Evolutionary conservation across 768 basidiomycete species (phyloP), one percentile per base, ranked within the genome.

Genomic region (Infundibulicybe gibba): DNA sequence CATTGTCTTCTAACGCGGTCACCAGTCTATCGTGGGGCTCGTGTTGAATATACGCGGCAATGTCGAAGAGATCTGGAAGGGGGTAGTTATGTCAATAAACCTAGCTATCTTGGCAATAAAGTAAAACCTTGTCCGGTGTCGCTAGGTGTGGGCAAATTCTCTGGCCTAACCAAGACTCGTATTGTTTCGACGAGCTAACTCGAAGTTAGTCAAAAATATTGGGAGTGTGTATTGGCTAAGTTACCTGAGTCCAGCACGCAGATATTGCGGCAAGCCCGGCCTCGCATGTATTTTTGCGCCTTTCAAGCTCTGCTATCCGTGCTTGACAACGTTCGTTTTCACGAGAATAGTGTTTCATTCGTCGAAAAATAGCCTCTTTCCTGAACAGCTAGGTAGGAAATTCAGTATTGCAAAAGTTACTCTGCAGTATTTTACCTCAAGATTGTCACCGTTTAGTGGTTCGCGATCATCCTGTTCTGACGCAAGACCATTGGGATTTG

Each of bases 321-420:
- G 67, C 61, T 58, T 79, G 74, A 50, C 77, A 78, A 38, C 86
- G 78, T 52, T 85, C 80, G 63, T 83, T 71, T 69, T 90, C 83
- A 50, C 87, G 78, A 46, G 82, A 80, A 63, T 92, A 91, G 57
- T 90, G 80, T 57, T 74, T 82, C 89, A 93, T 91, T 49, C 87
- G 74, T 34, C 90, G 77, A 64, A 81, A 92, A 42, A 93, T 83
- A 37, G 90, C 90, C 56, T 90, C 88, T 64, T 93, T 92, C 51
- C 87, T 80, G 63, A 90, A 92, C n/a, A 77, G 70, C 90, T 92
- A 53, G 39, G 46, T 31, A 55, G 45, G 44, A 8, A 46, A n/a
- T 49, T 25, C 47, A 50, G 50, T 43, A 41, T 55, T 53, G 51
- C 21, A 40, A 16, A 10, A 43, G 17, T n/a, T 45, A 9, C 34